phyloP scores from a whole-genome alignment of 495 filamentous ascomycete species.

The Immersiella caudata region DNA sequence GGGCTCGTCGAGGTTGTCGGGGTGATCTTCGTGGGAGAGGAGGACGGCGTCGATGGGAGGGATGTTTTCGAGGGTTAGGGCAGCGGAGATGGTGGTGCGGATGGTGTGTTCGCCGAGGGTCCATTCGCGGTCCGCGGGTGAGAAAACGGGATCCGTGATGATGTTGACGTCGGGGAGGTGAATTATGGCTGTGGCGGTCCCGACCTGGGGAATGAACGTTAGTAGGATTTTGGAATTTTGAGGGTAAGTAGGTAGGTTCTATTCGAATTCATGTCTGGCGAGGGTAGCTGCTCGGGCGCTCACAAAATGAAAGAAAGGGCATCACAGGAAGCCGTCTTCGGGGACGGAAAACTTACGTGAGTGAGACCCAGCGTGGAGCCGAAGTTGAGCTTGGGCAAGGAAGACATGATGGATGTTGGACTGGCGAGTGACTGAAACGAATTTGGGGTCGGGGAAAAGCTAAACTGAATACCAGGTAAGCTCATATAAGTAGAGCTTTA shows the following conservation, averaged over 20 bases:
- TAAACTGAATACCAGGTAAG: too few species aligned
- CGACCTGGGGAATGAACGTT: constrained; percentile 50
- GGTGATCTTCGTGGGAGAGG: constrained; percentile 60
- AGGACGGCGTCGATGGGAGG: constrained; percentile 56
- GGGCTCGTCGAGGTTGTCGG: constrained; percentile 54
- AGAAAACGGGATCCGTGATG: constrained; percentile 60
- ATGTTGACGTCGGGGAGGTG: constrained; percentile 51
- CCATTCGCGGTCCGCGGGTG: constrained; percentile 45
- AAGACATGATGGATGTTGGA: background rate
- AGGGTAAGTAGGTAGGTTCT: too few species aligned
- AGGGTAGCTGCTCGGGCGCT: too few species aligned
- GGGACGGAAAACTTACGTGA: constrained; percentile 22
- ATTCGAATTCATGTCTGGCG: too few species aligned
- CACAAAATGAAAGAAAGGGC: too few species aligned
- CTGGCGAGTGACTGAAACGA: background rate
- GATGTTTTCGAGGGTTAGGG: constrained; percentile 42
- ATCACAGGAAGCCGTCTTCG: too few species aligned
- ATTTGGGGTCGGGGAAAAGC: background rate
- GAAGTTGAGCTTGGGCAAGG: constrained; percentile 5
- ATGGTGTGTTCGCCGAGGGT: constrained; percentile 36
- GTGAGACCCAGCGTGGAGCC: background rate
- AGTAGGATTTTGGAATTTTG: too few species aligned
- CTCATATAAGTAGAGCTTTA: too few species aligned
- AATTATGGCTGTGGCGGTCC: constrained; percentile 56
- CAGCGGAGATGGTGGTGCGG: constrained; percentile 40